Base-by-base conservation (phyloP, 1,139 yeast species). In the Saccharomyces hybrid region DNA sequence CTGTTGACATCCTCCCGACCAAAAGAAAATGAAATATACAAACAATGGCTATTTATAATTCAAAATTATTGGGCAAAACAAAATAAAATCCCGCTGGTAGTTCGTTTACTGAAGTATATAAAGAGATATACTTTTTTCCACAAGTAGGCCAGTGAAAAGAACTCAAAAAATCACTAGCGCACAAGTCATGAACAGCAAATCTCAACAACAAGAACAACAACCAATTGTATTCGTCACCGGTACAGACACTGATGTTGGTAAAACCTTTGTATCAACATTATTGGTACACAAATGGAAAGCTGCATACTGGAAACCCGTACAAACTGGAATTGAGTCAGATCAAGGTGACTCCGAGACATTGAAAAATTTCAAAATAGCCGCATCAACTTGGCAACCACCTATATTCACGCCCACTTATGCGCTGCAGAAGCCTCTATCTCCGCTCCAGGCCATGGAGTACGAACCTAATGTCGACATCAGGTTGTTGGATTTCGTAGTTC, bases 191-290 rank as follows among this genome's bases (percentile, higher is more conserved):
- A 38, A 38, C 44, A 38, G 25, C 26, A 8, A 38, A 4, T 11
- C 23, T 38, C 44, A 38, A 38, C 44, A 46, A 47, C 48, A 34
- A 16, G 41, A 53, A 31, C 50, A 34, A 16, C 47, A 53, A 31
- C 50, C 52, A 14, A 49, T 57, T 13, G 57, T 69, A 11, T 70
- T 70, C 49, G 60, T 70, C 2, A 68, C 73, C 1, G 72, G 72
- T 4, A 69, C 72, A 4, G 73, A 69, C 51, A 70, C 72, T 0
- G 73, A 69, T 52, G 69, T 69, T 41, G 73, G 72, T 5, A 69
- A 69, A 51, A 70, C 72, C 2, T 68, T 68, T 52, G 56, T 69
- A 8, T 64, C 71, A 29, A 58, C 71, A 0, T 49, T 69, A 23
- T 53, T 69, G n/a, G 65, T 61, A 26, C 60, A 64, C 44, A 59